These are phyloP conservation scores for Tricholoma sp. DNA, from an alignment of 768 basidiomycete species.

Conservation along the genomic window DNA sequence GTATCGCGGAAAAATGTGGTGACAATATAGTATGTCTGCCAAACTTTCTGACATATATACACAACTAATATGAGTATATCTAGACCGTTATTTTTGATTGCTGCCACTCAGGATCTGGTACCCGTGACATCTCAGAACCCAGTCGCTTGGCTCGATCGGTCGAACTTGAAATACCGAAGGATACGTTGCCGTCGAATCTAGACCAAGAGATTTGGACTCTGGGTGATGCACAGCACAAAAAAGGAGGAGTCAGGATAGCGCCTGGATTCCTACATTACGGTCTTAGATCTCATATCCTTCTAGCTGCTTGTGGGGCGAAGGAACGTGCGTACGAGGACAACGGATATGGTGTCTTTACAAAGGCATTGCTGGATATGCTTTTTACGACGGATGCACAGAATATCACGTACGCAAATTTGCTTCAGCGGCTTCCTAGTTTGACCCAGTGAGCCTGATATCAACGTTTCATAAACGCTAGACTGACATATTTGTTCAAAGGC, in stretches of 20 bases:
- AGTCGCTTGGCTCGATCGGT: too few relatives aligned
- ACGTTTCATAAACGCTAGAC: too few relatives aligned
- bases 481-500: neutral
- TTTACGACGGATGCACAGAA: neutral
- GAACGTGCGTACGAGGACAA: neutral
- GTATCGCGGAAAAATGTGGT: too few relatives aligned
- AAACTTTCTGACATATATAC: too few relatives aligned
- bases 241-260: neutral
- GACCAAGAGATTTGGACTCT: neutral
- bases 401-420: neutral
- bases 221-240: too few relatives aligned
- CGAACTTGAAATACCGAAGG: too few relatives aligned
- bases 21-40: too few relatives aligned
- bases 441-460: neutral
- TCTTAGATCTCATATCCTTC: neutral
- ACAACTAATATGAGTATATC: too few relatives aligned
- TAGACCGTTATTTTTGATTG: neutral
- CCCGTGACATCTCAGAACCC: too few relatives aligned
- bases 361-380: neutral
- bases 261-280: too few relatives aligned
- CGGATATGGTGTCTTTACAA: neutral
- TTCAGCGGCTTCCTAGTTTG: neutral
- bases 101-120: neutral
- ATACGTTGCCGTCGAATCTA: neutral
- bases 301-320: neutral